Evolutionary conservation across 345 rosid species (phyloP).

Genomic region (Stellera chamaejasme): DNA sequence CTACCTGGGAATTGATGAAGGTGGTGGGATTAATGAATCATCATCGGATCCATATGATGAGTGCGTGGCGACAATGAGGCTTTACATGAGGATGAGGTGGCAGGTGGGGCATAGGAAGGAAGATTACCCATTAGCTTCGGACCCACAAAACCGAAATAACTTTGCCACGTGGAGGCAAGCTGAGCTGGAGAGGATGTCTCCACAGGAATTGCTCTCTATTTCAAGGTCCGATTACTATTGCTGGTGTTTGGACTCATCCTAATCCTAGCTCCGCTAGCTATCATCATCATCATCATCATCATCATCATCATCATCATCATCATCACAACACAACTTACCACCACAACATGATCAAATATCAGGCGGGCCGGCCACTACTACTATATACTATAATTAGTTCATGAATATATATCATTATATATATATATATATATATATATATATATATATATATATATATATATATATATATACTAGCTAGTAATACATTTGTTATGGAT

Average conservation of each 20-base stretch:
- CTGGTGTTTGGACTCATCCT: constrained; percentile 75
- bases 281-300: too few species aligned
- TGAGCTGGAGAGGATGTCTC: constrained; percentile 79
- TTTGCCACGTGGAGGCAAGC: constrained; percentile 70
- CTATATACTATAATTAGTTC: too few species aligned
- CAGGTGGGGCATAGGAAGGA: constrained; percentile 48
- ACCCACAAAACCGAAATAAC: constrained; percentile 70
- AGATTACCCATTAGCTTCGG: constrained; percentile 56
- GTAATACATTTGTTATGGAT: too few species aligned
- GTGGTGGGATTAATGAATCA: too few species aligned
- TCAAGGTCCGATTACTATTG: constrained; percentile 87
- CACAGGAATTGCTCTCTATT: constrained; percentile 54
- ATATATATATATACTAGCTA: too few species aligned
- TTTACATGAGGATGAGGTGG: constrained; percentile 76
- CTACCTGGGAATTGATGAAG: constrained; percentile 52
- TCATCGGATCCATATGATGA: constrained; percentile 60
- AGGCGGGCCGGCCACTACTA: too few species aligned
- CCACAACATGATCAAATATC: too few species aligned
- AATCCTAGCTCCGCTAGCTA: neutral
- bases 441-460: too few species aligned
- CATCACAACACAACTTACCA: too few species aligned
- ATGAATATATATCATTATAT: too few species aligned
- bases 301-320: too few species aligned
- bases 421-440: too few species aligned
- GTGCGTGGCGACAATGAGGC: constrained; percentile 85